Evolutionary conservation across 139 green algal species (phyloP).

Genomic region (Parachlorella kessleri): DNA sequence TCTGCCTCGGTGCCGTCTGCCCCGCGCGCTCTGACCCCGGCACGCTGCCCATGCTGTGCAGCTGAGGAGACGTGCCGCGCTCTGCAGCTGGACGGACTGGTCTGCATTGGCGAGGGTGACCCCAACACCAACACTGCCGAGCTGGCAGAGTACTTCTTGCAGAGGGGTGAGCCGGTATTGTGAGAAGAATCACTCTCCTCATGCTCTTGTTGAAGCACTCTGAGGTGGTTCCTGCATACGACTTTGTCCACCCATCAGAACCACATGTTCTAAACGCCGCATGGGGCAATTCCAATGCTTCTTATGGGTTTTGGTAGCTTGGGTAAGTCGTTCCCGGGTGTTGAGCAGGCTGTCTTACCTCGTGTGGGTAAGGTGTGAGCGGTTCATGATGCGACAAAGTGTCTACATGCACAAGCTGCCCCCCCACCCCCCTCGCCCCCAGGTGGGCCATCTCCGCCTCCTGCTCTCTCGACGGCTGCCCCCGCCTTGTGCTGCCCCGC

Average conservation of each 20-base stretch:
- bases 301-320: too few relatives aligned
- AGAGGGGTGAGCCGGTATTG: neutral
- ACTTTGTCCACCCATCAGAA: too few relatives aligned
- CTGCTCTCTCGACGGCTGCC: too few relatives aligned
- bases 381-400: neutral
- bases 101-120: conserved; percentile 73
- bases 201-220: too few relatives aligned
- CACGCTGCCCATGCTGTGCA: neutral
- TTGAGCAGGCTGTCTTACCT: too few relatives aligned
- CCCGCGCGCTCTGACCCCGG: too few relatives aligned
- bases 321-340: too few relatives aligned
- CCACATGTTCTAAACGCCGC: neutral
- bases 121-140: conserved; percentile 71
- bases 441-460: too few relatives aligned
- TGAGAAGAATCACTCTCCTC: neutral
- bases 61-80: neutral
- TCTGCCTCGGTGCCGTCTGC: neutral
- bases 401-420: neutral
- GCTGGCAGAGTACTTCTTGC: conserved; percentile 55
- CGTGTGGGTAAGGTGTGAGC: too few relatives aligned
- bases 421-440: neutral
- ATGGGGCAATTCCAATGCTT: neutral
- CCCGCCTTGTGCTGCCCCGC: neutral
- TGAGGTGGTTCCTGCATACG: too few relatives aligned
- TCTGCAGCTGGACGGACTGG: conserved; percentile 57